These are phyloP conservation scores for Fusarium sp. DNA, from an alignment of 2,329 filamentous ascomycete genomes.

Conservation along the genomic window DNA sequence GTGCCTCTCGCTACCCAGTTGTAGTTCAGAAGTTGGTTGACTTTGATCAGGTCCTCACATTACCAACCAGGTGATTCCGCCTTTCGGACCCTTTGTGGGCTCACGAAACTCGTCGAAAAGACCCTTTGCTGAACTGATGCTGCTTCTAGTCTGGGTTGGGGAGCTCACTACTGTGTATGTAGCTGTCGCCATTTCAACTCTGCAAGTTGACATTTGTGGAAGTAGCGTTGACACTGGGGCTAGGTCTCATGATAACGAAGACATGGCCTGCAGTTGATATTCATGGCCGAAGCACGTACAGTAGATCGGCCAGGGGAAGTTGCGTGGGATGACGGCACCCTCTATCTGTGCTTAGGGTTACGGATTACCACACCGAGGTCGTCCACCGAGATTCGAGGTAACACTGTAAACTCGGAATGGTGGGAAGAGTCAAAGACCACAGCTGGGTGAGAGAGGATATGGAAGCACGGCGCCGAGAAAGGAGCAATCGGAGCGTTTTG, in stretches of 20 bases:
- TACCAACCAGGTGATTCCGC: neutral
- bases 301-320: slow-evolving; percentile 37
- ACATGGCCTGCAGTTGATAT: slow-evolving; percentile 23
- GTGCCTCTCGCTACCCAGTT: slow-evolving; percentile 20
- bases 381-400: slow-evolving; percentile 19
- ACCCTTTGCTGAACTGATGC: neutral
- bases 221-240: neutral
- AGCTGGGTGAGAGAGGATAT: neutral
- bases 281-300: slow-evolving; percentile 17
- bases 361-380: slow-evolving; percentile 36
- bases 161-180: neutral
- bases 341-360: slow-evolving; percentile 31
- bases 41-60: slow-evolving; percentile 9
- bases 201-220: slow-evolving; percentile 9
- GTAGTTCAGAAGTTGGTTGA: neutral
- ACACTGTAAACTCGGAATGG: slow-evolving; percentile 25
- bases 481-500: slow-evolving; percentile 1
- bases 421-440: slow-evolving; percentile 8
- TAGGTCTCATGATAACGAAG: slow-evolving; percentile 13
- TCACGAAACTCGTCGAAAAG: slow-evolving; percentile 5
- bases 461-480: slow-evolving; percentile 14
- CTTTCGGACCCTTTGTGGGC: slow-evolving; percentile 25
- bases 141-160: neutral
- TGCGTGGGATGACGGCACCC: slow-evolving; percentile 36
- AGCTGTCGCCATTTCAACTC: neutral